A percentile compares a stretch with the other conserved stretches of the same genome.
These are phyloP conservation scores for Amaranthus tricolor DNA, from an alignment of 179 eudicot genomes.

Conservation along the genomic window DNA sequence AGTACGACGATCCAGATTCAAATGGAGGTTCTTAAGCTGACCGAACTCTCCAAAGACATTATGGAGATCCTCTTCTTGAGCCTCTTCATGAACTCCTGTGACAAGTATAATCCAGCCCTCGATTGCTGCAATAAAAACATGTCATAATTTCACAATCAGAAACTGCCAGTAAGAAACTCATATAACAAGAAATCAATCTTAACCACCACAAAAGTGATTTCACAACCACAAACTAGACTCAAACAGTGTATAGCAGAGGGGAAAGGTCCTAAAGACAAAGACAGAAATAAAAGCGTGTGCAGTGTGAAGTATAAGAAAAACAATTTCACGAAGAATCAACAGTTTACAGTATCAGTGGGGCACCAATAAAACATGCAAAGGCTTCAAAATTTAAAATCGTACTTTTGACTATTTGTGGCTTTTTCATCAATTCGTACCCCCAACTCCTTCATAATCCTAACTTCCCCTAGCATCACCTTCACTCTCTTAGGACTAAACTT, in stretches of 20 bases:
- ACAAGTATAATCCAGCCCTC: slow-evolving; percentile 95
- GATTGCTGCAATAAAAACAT: slow-evolving; percentile 57
- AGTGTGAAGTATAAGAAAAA: not conserved
- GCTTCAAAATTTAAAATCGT: not conserved
- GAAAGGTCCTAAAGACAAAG: not conserved
- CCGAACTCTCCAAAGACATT: slow-evolving; percentile 87
- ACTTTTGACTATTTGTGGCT: not conserved
- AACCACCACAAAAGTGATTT: not conserved
- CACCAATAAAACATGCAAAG: not conserved
- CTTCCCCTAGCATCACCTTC: not conserved
- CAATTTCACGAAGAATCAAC: not conserved
- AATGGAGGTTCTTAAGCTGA: slow-evolving; percentile 76
- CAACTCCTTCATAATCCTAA: not conserved
- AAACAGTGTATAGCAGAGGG: not conserved
- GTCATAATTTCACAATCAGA: slow-evolving; percentile 13
- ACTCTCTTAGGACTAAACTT: not conserved
- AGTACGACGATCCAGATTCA: slow-evolving; percentile 91
- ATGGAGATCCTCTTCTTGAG: slow-evolving; percentile 83
- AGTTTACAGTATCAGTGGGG: not conserved
- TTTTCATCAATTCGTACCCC: not conserved
- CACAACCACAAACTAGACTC: slow-evolving; percentile 2
- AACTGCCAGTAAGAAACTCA: not conserved
- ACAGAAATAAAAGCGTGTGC: not conserved
- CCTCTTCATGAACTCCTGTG: slow-evolving; percentile 85
- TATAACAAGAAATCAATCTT: not conserved